Base-by-base conservation (phyloP, 2,329 filamentous ascomycete species). In the Colletotrichum filicis region DNA sequence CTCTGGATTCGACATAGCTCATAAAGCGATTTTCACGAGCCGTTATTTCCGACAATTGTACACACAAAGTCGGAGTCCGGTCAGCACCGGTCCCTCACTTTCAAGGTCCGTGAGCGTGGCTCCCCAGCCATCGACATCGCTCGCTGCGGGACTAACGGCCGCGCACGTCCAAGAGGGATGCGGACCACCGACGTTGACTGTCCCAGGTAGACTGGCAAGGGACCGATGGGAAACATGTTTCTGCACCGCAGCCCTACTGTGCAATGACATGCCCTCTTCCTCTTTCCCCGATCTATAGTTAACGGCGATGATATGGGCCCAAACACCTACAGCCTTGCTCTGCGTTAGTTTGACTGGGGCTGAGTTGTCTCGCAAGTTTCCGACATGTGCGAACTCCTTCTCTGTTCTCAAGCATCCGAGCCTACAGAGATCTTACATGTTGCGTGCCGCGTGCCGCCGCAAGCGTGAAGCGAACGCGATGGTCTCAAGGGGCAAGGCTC, bases 131-230 rank as follows among this genome's bases (percentile, higher is more conserved):
- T 73, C 66, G 46, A 42, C 42, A 49, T 70, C n/a, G 53, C 46
- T 24, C 35, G 14, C 22, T 32, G 55, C 42, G 61, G 61, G 37
- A 37, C 46, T 24, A 64, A 35, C 61, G 49, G 60, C 70, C 35
- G 37, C 66, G 70, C 66, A 73, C 71, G 71, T 73, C 35, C 71
- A 57, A 28, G 42, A 64, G 37, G 42, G 62, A 28, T 37, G 35
- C 59, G 35, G 42, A 73, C 56, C 56, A 60, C 68, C 68, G 68
- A 71, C 64, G 32, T 53, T 5, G 60, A 42, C 14, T 71, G 66
- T 71, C 60, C 71, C 71, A 71, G 56, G 49, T 53, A 42, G 49
- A 37, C 56, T n/a, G 35, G 5, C 24, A 30, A 35, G 53, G 53
- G 16, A 24, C 46, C 61, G 49, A 52, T 46, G 30, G 70, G 56